A percentile compares a stretch with the other conserved stretches of the same genome.
Conservation (phyloP, 768 basidiomycete genomes). For the Agrocybe pediades region DNA sequence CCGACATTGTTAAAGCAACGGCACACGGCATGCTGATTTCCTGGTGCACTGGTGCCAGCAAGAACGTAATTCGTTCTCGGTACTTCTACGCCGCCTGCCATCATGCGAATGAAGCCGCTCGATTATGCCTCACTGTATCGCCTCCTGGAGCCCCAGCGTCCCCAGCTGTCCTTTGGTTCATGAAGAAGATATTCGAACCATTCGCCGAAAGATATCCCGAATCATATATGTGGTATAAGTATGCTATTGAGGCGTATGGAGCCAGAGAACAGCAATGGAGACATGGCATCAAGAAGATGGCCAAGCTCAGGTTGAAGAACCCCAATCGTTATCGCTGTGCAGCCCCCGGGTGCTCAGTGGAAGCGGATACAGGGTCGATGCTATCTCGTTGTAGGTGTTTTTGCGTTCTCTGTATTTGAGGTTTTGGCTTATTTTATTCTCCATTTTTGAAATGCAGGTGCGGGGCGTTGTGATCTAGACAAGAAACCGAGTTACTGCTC, state of each 20-base stretch:
- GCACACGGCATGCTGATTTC: constrained; percentile 16
- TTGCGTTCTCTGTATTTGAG: not conserved
- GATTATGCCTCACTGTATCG: not conserved
- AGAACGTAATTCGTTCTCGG: constrained; percentile 1
- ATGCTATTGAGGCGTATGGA: constrained; percentile 20
- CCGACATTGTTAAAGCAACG: constrained; percentile 9
- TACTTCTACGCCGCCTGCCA: constrained; percentile 15
- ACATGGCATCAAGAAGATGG: constrained; percentile 16
- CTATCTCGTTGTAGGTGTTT: constrained; percentile 23
- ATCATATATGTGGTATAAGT: constrained; percentile 20
- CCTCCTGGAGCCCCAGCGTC: constrained; percentile 5
- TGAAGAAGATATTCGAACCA: constrained; percentile 14
- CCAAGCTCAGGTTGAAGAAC: constrained; percentile 24
- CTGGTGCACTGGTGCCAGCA: constrained; percentile 7
- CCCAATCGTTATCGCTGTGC: constrained; percentile 31
- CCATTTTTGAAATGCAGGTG: constrained; percentile 17
- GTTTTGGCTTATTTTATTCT: not conserved
- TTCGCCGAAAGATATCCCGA: constrained; percentile 10
- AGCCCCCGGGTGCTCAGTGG: constrained; percentile 24
- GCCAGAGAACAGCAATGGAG: constrained; percentile 19
- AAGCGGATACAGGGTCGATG: constrained; percentile 26
- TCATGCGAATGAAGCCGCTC: constrained; percentile 14
- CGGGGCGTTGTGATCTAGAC: constrained; percentile 30
- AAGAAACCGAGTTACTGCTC: constrained; percentile 35
- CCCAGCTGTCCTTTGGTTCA: constrained; percentile 22